Evolutionary conservation across 208 protist genomes (phyloP), one percentile per base, ranked within the genome.

Genomic region (Trypanosoma conorhini): DNA sequence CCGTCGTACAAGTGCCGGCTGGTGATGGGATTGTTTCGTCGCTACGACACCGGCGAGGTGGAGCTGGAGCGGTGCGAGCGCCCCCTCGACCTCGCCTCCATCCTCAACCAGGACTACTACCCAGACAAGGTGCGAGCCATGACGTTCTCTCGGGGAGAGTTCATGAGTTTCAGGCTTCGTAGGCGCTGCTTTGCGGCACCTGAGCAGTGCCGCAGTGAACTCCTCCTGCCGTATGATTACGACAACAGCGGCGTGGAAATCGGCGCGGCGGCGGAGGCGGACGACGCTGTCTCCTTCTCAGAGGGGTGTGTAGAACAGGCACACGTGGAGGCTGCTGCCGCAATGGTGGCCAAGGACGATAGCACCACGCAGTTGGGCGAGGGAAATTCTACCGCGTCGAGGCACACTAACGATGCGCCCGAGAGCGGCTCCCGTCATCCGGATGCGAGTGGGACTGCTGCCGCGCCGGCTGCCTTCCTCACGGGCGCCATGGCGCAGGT

Each of bases 1-100:
- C 74, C 82, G 30, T 91, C 86, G 24, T 84, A 85, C 64, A 88
- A 91, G 77, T 91, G 77, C 35, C 86, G 85, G 66, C 67, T 91
- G 40, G 64, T 62, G 8, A 62, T 91, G 48, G 79, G 70, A 3
- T 55, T 91, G 0, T 67, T 79, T 26, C 82, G 82, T 44, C 70
- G 79, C 50, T 76, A 70, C 62, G 77, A 76, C 26, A 75, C 26
- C 22, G 74, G 61, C 22, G 61, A 77, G 38, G 70, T 79, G 21
- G 74, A 77, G 40, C 60, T 66, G 0, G 79, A 79, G 46, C 55
- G 62, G 0, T 80, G 76, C 61, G 48, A 56, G 0, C 24, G 74
- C 8, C 76, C 82, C 13, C 77, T 91, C 33, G 74, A 87, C 66
- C 62, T 91, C 15, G 74, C 86, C 21, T 74, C 68, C 31, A 77